phyloP scores from a whole-genome alignment of 192 early-diverging fungal species.

The Entomortierella chlamydospora region DNA sequence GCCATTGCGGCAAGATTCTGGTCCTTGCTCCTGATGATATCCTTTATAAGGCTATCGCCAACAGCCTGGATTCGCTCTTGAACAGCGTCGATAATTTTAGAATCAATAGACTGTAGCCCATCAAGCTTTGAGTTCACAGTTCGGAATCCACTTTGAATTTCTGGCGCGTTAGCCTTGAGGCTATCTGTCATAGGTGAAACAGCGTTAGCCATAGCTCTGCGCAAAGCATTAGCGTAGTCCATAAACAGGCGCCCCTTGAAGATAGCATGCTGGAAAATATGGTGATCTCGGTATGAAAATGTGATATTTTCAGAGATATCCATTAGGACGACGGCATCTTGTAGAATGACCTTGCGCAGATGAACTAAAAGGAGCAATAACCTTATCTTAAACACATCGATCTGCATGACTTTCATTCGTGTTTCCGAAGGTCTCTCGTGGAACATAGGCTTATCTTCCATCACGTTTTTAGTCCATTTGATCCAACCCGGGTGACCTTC shows the following conservation, averaged over 20 bases:
- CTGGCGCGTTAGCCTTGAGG: conserved; percentile 14
- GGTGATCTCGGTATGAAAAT: conserved; percentile 4
- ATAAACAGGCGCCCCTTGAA: conserved; percentile 13
- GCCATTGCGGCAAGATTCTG: no score
- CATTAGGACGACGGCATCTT: conserved; percentile 34
- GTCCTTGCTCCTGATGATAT: no score
- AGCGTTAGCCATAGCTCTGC: conserved; percentile 5
- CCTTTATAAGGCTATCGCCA: no score
- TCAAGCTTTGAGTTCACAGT: background rate
- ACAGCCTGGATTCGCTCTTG: no score
- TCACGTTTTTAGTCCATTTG: background rate
- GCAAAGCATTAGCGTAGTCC: background rate
- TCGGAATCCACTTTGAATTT: conserved; percentile 16
- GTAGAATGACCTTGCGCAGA: conserved; percentile 27
- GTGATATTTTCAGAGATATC: conserved; percentile 4
- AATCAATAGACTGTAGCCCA: no score
- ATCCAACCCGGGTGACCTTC: background rate
- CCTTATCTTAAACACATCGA: background rate
- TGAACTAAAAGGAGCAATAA: conserved; percentile 21
- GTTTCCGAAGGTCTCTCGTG: background rate
- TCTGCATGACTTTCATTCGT: background rate
- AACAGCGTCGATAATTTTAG: no score
- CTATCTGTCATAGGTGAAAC: conserved; percentile 6
- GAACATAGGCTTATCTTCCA: background rate
- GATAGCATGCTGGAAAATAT: conserved; percentile 8